Evolutionary conservation across 495 filamentous ascomycete genomes (phyloP), one percentile per base, ranked within the genome.

Genomic region (Penicillium crystallinum): DNA sequence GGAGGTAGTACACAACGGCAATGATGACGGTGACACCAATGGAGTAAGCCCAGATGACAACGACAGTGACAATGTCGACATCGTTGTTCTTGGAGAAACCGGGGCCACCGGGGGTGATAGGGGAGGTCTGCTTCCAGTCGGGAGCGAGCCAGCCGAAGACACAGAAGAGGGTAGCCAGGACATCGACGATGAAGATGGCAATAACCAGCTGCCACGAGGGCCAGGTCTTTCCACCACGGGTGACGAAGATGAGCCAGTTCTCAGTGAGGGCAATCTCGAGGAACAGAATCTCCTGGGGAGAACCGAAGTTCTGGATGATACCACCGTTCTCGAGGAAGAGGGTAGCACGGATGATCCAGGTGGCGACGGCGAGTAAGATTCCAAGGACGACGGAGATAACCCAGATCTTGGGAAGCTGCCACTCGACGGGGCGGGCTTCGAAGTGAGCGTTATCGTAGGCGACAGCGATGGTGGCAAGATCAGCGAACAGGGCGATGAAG

Each of bases 201-300:
- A 74, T 79, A 54, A 88, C 78, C 44, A 88, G 73, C 70, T 88
- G 84, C 81, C 82, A 87, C 39, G 83, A 86, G 53, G 85, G 85
- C 75, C 76, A 82, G 52, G 85, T 88, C 62, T 83, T 77, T 54
- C 76, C 81, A 70, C 85, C 85, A 72, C 84, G 83, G 58, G 85
- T 88, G 54, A 88, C 84, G 75, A 88, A 88, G 72, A 88, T 88
- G 56, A 88, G 77, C 85, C 85, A 88, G 71, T 88, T 88, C 71
- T 88, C 84, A 50, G 85, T 88, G 43, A 88, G 77, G 30, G 85
- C 79, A 64, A 88, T 73, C 73, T 88, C 82, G 30, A 88, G 73
- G 81, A 88, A 87, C 63, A 88, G 78, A 60, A 88, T 83, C 62
- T 81, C 80, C 71, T 88, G 84, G 44, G 86, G 78, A 59, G 77